A percentile compares a stretch with the other conserved stretches of the same genome.
Evolutionary conservation across 352 stramenopile genomes (phyloP).

Genomic region (Hyaloperonospora arabidopsidis): DNA sequence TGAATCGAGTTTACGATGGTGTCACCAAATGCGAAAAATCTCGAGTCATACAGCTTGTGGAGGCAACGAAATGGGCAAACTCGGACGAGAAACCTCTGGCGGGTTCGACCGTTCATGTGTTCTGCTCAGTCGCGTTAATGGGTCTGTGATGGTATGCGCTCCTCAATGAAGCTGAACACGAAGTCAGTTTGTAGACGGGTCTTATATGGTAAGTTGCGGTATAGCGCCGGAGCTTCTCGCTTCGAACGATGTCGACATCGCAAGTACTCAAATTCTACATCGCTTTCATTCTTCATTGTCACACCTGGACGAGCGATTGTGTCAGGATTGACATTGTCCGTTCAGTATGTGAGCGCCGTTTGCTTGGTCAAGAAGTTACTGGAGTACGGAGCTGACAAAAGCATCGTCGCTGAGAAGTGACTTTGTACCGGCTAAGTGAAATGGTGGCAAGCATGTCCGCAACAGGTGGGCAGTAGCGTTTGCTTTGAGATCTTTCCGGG

Average conservation of each 20-base stretch:
- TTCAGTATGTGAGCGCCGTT: conserved; percentile 27
- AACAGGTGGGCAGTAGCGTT: no score
- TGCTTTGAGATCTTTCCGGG: no score
- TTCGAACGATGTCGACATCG: conserved; percentile 46
- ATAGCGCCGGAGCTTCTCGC: conserved; percentile 50
- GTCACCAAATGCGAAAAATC: conserved; percentile 3
- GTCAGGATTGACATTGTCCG: conserved; percentile 35
- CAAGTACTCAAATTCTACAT: conserved; percentile 75
- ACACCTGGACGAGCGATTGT: conserved; percentile 52
- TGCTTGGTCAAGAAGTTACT: conserved; percentile 4
- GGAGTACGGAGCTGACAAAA: conserved; percentile 10
- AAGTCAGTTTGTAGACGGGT: conserved; percentile 37
- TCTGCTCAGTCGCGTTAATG: conserved; percentile 52
- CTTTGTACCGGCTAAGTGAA: neutral
- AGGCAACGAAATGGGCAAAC: conserved; percentile 19
- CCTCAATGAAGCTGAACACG: conserved; percentile 54
- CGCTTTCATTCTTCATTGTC: conserved; percentile 58
- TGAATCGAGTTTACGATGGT: no score
- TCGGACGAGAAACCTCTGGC: conserved; percentile 39
- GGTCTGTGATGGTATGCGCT: conserved; percentile 53
- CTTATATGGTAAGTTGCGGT: conserved; percentile 31
- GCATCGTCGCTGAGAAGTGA: conserved; percentile 9
- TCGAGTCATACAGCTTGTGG: conserved; percentile 11
- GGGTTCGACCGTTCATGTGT: conserved; percentile 63
- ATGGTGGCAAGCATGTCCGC: no score